These are phyloP conservation scores for Pseudoneurospora amorphoporcata DNA, from an alignment of 495 filamentous ascomycete genomes.

Conservation along the genomic window DNA sequence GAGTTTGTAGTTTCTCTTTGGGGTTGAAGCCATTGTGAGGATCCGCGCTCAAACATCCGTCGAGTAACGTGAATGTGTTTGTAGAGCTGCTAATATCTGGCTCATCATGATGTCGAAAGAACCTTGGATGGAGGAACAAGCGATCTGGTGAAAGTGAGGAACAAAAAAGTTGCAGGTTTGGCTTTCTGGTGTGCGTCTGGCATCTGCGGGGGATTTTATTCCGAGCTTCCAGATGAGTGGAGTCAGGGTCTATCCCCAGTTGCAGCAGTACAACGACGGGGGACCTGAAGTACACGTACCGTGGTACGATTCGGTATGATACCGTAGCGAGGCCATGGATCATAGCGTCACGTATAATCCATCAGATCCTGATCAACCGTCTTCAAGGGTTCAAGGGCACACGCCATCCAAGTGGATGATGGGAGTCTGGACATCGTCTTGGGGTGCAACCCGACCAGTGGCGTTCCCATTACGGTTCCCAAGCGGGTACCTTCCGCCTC, in stretches of 20 bases:
- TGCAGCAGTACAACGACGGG: neutral
- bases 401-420: neutral
- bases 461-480: neutral
- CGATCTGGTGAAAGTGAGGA: neutral
- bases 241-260: neutral
- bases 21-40: neutral
- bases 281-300: neutral
- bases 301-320: neutral
- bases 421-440: neutral
- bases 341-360: neutral
- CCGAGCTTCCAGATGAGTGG: neutral
- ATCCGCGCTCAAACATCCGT: neutral
- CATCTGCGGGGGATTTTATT: neutral
- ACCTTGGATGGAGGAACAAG: neutral
- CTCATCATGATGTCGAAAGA: neutral
- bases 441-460: neutral
- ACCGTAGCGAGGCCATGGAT: neutral
- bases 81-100: neutral
- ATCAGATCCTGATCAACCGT: neutral
- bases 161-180: neutral
- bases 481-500: neutral
- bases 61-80: neutral
- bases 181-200: neutral
- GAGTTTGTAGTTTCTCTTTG: neutral
- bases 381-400: neutral